Conservation (phyloP, 2,329 filamentous ascomycete species). For the Tolypocladium guangdongense region DNA sequence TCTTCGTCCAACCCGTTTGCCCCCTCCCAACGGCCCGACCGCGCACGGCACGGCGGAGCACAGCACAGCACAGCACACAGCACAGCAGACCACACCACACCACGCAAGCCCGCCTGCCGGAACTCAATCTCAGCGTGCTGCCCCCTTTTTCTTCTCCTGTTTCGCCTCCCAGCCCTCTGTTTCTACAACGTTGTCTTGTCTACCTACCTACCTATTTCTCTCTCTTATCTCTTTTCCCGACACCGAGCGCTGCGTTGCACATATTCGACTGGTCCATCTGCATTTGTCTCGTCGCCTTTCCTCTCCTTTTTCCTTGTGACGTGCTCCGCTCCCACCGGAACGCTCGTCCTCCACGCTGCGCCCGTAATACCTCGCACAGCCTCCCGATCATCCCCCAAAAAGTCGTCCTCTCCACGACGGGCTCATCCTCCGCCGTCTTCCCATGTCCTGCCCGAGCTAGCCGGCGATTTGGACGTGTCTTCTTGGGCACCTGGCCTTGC, state of each 20-base stretch:
- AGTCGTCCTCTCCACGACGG: conserved; percentile 8
- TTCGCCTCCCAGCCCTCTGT: conserved; percentile 10
- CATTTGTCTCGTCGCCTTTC: conserved; percentile 12
- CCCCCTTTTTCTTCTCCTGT: conserved; percentile 19
- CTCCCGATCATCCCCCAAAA: conserved; percentile 5
- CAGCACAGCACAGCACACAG: conserved; percentile 5
- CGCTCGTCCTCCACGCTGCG: conserved; percentile 13
- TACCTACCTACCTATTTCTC: no score
- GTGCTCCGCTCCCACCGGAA: conserved; percentile 14
- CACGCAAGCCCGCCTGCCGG: conserved; percentile 7
- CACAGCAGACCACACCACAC: background rate
- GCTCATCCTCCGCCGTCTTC: conserved; percentile 11
- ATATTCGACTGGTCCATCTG: conserved; percentile 12
- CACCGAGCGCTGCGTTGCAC: conserved; percentile 12
- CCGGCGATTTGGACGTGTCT: conserved; percentile 19
- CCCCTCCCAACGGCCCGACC: conserved; percentile 11
- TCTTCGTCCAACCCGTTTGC: conserved; percentile 13
- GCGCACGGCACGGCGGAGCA: conserved; percentile 5
- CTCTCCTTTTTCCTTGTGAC: conserved; percentile 13
- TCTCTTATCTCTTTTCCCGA: conserved; percentile 9
- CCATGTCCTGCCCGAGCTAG: conserved; percentile 22
- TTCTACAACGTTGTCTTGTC: conserved; percentile 6
- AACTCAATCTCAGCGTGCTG: conserved; percentile 8
- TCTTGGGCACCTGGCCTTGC: conserved; percentile 18
- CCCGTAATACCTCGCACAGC: conserved; percentile 16